Evolutionary conservation across 768 basidiomycete genomes (phyloP).

Genomic region (Boletus rubroflammeus): DNA sequence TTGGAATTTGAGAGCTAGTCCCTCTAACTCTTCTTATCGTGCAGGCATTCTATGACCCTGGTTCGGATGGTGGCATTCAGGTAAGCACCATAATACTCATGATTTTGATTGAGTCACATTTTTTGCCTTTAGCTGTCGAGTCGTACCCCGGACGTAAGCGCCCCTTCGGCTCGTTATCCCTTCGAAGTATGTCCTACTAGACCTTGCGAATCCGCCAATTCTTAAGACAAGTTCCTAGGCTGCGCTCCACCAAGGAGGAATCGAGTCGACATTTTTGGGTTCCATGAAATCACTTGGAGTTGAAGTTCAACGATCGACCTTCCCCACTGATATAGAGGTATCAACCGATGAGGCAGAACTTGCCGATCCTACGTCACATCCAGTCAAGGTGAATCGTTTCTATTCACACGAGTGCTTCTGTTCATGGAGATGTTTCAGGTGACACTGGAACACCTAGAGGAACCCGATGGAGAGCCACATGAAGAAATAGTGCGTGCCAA

Average conservation of each 20-base stretch:
- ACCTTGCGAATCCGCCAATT: neutral
- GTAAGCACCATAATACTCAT: conserved; percentile 27
- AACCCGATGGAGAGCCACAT: conserved; percentile 31
- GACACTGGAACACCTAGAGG: conserved; percentile 18
- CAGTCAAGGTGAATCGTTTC: conserved; percentile 16
- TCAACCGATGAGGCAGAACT: conserved; percentile 25
- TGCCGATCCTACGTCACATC: conserved; percentile 19
- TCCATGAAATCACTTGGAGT: conserved; percentile 30
- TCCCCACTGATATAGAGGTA: conserved; percentile 28
- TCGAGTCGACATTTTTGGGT: conserved; percentile 34
- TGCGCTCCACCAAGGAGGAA: conserved; percentile 33
- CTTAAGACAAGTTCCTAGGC: conserved; percentile 16
- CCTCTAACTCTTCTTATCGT: neutral
- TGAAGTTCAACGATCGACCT: conserved; percentile 32
- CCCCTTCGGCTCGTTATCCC: conserved; percentile 61
- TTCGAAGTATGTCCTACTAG: conserved; percentile 49
- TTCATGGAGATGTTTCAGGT: conserved; percentile 17
- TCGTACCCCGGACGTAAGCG: conserved; percentile 56
- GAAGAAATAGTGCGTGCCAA: conserved; percentile 64
- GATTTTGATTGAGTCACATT: neutral
- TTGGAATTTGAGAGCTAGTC: neutral
- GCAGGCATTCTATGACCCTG: conserved; percentile 75
- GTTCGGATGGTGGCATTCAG: conserved; percentile 56
- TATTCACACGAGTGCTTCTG: neutral
- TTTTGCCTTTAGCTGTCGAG: conserved; percentile 48